A percentile compares a stretch with the other conserved stretches of the same genome.
Evolutionary conservation across 345 rosid genomes (phyloP).

Genomic region (Gossypium thurberi): DNA sequence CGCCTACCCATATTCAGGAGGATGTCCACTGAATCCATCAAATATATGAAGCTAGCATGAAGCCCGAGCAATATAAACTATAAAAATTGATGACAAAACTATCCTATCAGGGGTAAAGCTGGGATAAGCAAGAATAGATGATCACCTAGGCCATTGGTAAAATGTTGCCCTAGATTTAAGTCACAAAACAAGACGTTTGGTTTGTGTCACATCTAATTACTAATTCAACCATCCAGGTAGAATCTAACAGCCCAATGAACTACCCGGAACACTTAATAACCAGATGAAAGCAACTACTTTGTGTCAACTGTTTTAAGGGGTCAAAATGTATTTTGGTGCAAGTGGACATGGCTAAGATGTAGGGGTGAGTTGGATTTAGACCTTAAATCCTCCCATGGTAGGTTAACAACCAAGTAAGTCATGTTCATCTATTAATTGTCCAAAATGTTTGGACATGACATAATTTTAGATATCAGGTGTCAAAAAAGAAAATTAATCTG

Average conservation of each 20-base stretch:
- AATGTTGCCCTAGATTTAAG: background rate
- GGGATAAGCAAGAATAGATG: background rate
- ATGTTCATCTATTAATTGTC: background rate
- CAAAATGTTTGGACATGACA: background rate
- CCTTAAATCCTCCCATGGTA: background rate
- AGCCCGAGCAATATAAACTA: background rate
- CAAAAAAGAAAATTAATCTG: background rate
- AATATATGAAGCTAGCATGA: background rate
- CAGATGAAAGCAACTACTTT: background rate
- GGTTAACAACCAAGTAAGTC: background rate
- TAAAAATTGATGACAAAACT: background rate
- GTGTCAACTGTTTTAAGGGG: background rate
- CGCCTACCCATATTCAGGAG: background rate
- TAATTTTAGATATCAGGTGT: background rate
- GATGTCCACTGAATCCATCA: background rate
- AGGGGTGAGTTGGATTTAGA: background rate
- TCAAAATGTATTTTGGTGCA: background rate
- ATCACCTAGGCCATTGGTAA: slow-evolving; percentile 1
- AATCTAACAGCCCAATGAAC: background rate
- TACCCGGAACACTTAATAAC: background rate
- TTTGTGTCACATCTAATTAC: background rate
- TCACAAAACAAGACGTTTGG: background rate
- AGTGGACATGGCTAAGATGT: background rate
- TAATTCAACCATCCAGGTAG: background rate
- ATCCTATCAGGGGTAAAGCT: background rate